These are phyloP conservation scores for Schizosaccharomyces versatilis DNA, from an alignment of 1,139 yeast genomes.

Conservation along the genomic window DNA sequence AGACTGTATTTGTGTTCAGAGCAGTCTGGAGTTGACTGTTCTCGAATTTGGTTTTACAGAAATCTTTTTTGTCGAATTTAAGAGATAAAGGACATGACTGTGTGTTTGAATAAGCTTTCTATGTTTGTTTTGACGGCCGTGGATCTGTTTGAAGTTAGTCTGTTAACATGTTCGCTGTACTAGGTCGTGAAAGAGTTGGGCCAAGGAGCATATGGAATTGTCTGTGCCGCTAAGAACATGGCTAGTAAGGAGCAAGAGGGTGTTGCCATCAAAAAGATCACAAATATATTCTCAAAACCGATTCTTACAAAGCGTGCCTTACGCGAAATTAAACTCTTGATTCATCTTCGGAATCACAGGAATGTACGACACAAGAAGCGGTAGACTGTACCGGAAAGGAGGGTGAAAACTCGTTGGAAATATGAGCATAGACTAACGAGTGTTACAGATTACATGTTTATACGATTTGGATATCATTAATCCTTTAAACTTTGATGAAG, in stretches of 20 bases:
- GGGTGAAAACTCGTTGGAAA: not conserved
- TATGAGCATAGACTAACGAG: not conserved
- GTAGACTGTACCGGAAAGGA: not conserved
- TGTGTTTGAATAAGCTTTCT: not conserved
- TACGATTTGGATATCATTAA: slow-evolving; percentile 84
- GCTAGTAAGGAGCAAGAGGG: slow-evolving; percentile 36
- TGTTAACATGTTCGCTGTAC: no score
- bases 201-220: slow-evolving; percentile 93
- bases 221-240: slow-evolving; percentile 36
- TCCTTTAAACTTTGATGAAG: slow-evolving; percentile 68
- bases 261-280: slow-evolving; percentile 86
- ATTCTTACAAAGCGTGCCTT: slow-evolving; percentile 75
- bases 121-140: no score
- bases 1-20: slow-evolving; percentile 28
- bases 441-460: slow-evolving; percentile 44
- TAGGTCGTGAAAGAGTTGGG: slow-evolving; percentile 78
- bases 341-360: slow-evolving; percentile 80
- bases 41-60: slow-evolving; percentile 31
- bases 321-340: slow-evolving; percentile 65
- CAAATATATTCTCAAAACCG: slow-evolving; percentile 73
- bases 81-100: not conserved
- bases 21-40: slow-evolving; percentile 82
- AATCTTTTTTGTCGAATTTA: not conserved
- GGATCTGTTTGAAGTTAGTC: no score
- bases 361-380: slow-evolving; percentile 22